Evolutionary conservation across 805 yeast genomes (phyloP).

Genomic region (Komagataella mondaviorum): DNA sequence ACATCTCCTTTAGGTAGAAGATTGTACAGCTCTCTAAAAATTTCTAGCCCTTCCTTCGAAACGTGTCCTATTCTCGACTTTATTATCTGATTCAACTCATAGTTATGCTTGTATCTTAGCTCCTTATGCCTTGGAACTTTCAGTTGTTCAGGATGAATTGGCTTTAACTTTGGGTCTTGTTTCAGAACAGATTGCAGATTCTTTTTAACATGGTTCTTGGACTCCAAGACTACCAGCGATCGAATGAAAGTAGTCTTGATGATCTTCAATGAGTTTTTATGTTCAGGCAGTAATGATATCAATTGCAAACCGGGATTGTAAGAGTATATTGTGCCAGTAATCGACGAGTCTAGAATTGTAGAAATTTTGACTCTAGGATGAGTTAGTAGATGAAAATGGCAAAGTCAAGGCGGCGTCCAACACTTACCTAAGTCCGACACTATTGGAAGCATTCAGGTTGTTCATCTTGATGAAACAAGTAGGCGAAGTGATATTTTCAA

Average conservation of each 20-base stretch:
- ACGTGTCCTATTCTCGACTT: slow-evolving; percentile 7
- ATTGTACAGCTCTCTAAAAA: slow-evolving; percentile 12
- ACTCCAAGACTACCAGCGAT: background rate
- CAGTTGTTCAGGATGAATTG: slow-evolving; percentile 6
- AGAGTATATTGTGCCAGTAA: slow-evolving; percentile 53
- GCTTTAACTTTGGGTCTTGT: slow-evolving; percentile 2
- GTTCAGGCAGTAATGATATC: slow-evolving; percentile 20
- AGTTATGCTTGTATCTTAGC: slow-evolving; percentile 10
- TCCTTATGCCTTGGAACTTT: slow-evolving; percentile 7
- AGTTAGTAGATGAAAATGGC: background rate
- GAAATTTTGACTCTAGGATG: slow-evolving; percentile 39
- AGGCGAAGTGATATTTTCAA: background rate
- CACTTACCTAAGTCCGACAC: slow-evolving; percentile 21
- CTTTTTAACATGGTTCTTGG: background rate
- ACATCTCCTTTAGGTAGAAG: slow-evolving; percentile 19
- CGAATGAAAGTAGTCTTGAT: slow-evolving; percentile 42
- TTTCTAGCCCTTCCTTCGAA: slow-evolving; percentile 14
- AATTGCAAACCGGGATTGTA: slow-evolving; percentile 36
- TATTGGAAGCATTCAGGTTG: slow-evolving; percentile 6
- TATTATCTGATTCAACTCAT: slow-evolving; percentile 10
- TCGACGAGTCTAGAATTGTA: slow-evolving; percentile 41
- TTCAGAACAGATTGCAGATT: background rate
- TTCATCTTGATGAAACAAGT: background rate
- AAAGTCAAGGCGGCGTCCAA: background rate
- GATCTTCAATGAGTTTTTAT: slow-evolving; percentile 26